Evolutionary conservation across 139 green algal species (phyloP).

Genomic region (Chlamydomonas schloesseri): DNA sequence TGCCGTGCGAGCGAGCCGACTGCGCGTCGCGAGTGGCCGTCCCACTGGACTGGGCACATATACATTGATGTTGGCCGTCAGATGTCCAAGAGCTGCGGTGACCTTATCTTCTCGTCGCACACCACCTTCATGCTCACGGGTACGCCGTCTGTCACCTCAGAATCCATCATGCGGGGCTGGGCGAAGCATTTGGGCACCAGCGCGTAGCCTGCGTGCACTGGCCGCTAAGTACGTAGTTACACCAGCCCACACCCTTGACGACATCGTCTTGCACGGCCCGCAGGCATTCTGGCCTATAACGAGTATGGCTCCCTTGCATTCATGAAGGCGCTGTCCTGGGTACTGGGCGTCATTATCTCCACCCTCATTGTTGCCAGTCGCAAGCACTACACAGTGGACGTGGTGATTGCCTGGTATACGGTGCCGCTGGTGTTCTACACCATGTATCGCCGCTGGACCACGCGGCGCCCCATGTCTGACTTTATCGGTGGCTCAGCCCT

Average conservation of each 20-base stretch:
- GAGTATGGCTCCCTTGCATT: conserved; percentile 77
- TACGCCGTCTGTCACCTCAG: no score
- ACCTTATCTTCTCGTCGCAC: conserved; percentile 95
- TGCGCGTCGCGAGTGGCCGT: conserved; percentile 69
- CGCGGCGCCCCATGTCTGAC: conserved; percentile 69
- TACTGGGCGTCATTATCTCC: conserved; percentile 59
- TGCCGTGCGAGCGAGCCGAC: conserved; percentile 73
- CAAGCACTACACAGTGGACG: conserved; percentile 94
- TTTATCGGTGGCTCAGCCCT: neutral
- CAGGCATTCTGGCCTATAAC: conserved; percentile 83
- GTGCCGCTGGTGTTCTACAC: conserved; percentile 89
- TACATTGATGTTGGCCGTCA: conserved; percentile 75
- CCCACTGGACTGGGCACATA: conserved; percentile 81
- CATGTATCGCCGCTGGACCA: conserved; percentile 81
- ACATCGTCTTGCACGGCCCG: no score
- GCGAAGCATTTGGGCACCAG: no score
- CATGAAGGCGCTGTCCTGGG: conserved; percentile 71
- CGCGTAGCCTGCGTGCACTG: no score
- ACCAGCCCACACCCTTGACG: no score
- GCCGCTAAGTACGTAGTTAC: no score
- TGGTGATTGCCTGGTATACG: conserved; percentile 86
- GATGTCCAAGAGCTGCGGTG: conserved; percentile 85
- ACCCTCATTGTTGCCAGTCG: conserved; percentile 89
- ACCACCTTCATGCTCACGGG: conserved; percentile 82
- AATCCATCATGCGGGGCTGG: no score